Base-by-base conservation (phyloP, 176 grass and related monocot species). In the Musa troglodytarum region DNA sequence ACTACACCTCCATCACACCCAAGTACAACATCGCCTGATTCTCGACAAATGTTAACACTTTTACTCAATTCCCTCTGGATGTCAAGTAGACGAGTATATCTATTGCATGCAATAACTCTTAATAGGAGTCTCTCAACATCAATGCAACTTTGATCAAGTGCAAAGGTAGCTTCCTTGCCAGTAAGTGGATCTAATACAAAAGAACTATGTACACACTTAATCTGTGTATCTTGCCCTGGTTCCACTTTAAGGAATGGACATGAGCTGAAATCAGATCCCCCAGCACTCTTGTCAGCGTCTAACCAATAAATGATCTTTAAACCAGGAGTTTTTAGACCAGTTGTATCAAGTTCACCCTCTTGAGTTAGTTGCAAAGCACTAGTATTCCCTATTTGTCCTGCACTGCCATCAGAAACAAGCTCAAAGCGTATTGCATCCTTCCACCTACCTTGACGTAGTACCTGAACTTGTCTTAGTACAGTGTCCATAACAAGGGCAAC, bases 191-290 rank as follows among this genome's bases (percentile, higher is more conserved):
- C 95, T 74, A 99, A 82, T 64, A 99, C 78, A 84, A 99, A 99
- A 66, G 91, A 94, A 81, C 86, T 87, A 72, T 99, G 95, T 61
- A 80, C 73, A 59, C 86, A 94, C 77, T 88, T 99, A 74, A 99
- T 89, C 24, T 94, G 86, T 82, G 83, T 85, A 64, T 89, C 95
- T 57, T 86, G 78, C 50, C 86, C 86, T 24, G 84, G 83, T 80
- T 94, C 88, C 80, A 99, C 87, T 87, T 88, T 99, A 72, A 99
- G 90, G 87, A 86, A 99, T 76, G 91, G 91, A 52, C 76, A 91
- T 28, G 79, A 84, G 79, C 86, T 85, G 53, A 82, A 83, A 58
- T 94, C 94, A 76, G 69, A 53, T 82, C 81, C 73, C 65, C 68
- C 77, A 73, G 71, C 71, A 15, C 0, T 81, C 84, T 94, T 99